Base-by-base conservation (phyloP, 2,329 filamentous ascomycete genomes). In the Lecanosticta acicola region DNA sequence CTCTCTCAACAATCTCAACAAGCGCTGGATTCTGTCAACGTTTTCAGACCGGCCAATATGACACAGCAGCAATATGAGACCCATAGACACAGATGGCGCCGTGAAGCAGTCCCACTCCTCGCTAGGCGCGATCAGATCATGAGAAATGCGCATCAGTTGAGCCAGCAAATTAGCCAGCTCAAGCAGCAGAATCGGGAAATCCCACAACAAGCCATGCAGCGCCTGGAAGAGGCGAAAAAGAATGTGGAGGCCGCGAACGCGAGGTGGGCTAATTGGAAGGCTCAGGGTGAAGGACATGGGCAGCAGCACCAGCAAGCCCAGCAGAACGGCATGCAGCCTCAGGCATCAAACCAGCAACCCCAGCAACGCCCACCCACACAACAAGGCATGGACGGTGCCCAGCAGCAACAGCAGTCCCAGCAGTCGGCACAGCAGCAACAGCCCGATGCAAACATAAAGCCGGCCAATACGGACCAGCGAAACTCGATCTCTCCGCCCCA, bases 381-480 rank as follows among this genome's bases (percentile, higher is more conserved):
- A 45, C 44, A 53, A 35, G 35, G 54, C 47, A 58, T 42, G 50
- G 50, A 35, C 55, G 42, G 8, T 20, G 24, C 50, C 11, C 55
- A 51, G 24, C 24, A 29, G 24, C 24, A 29, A 11, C 24, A 29
- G 24, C 24, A 29, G 24, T 29, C 24, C 11, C 24, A 29, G 24
- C 24, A 29, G 24, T 7, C 24, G 24, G 7, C 24, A 11, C 24
- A 29, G 24, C 24, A 29, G 24, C 24, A 29, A 11, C 24, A 29
- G 11, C 7, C 11, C 11, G 24, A 29, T 29, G 24, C 24, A 49
- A 46, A 38, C 26, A 37, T 44, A 39, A 54, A 56, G 36, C 46
- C 50, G 29, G 40, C 41, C 24, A 48, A 44, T 35, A 39, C 36
- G 26, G 51, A 52, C 24, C 45, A 48, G 40, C 49, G 41, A 38